Conservation (phyloP, 2,329 filamentous ascomycete species). For the Arthrobotrys pseudoclavata region DNA sequence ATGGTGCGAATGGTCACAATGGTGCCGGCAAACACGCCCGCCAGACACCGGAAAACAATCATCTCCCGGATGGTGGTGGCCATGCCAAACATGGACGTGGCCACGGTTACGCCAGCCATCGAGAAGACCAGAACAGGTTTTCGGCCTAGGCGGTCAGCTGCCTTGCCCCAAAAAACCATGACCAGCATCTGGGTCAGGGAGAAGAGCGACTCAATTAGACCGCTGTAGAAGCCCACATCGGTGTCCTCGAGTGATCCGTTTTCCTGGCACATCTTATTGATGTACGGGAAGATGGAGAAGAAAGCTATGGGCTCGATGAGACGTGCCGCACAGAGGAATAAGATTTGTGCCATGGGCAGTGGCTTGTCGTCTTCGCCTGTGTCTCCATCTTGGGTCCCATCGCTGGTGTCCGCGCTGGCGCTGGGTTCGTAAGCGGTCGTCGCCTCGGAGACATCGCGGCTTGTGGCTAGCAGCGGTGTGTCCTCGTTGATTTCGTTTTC, state of each 20-base stretch:
- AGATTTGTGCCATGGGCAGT: slow-evolving; percentile 76
- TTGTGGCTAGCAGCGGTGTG: slow-evolving; percentile 12
- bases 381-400: slow-evolving; percentile 20
- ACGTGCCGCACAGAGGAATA: slow-evolving; percentile 79
- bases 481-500: slow-evolving; percentile 24
- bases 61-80: slow-evolving; percentile 79
- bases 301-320: slow-evolving; percentile 83
- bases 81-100: slow-evolving; percentile 77
- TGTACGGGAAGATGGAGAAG: slow-evolving; percentile 84
- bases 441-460: slow-evolving; percentile 1
- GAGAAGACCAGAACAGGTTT: slow-evolving; percentile 80
- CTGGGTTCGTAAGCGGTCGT: slow-evolving; percentile 6
- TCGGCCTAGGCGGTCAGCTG: slow-evolving; percentile 77
- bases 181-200: slow-evolving; percentile 81
- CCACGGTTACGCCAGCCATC: slow-evolving; percentile 74
- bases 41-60: slow-evolving; percentile 78
- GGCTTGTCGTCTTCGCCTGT: slow-evolving; percentile 68
- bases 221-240: slow-evolving; percentile 85
- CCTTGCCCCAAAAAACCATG: slow-evolving; percentile 80
- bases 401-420: background rate
- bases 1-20: slow-evolving; percentile 82
- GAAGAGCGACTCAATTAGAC: slow-evolving; percentile 81
- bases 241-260: slow-evolving; percentile 74
- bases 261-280: slow-evolving; percentile 80
- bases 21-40: slow-evolving; percentile 80